A percentile compares a stretch with the other conserved stretches of the same genome.
Evolutionary conservation across 2,329 filamentous ascomycete species (phyloP).

Genomic region (Seiridium cupressi): DNA sequence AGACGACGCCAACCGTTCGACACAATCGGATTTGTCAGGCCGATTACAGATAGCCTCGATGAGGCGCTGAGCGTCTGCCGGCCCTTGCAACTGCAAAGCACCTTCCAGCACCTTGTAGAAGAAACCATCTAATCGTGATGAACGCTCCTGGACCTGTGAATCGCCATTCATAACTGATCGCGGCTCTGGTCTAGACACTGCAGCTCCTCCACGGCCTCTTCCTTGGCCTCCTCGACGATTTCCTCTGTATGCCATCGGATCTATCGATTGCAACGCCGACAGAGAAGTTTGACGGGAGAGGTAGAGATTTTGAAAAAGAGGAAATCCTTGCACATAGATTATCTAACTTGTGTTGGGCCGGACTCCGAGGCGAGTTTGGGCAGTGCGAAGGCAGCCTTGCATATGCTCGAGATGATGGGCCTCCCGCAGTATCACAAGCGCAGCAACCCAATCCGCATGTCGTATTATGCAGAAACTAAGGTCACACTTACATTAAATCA

Average conservation of each 20-base stretch:
- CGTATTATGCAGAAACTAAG: background rate
- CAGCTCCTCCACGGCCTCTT: background rate
- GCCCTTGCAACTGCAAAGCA: slow-evolving; percentile 5
- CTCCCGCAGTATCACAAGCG: slow-evolving; percentile 7
- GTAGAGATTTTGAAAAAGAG: too few species aligned
- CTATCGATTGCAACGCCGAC: too few species aligned
- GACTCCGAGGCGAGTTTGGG: background rate
- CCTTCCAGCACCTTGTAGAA: slow-evolving; percentile 17
- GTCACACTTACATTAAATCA: background rate
- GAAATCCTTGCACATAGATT: background rate
- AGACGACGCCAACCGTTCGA: slow-evolving; percentile 17
- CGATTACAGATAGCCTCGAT: slow-evolving; percentile 16
- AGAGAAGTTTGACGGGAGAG: too few species aligned
- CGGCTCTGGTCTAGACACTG: background rate
- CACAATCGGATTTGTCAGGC: slow-evolving; percentile 16
- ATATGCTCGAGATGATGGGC: background rate
- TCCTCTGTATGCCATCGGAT: slow-evolving; percentile 7
- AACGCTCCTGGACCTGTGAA: slow-evolving; percentile 1
- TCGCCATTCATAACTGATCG: background rate
- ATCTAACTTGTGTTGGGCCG: background rate
- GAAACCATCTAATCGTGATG: slow-evolving; percentile 11
- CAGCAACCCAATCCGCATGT: slow-evolving; percentile 7
- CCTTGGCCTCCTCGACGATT: background rate
- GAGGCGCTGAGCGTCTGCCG: slow-evolving; percentile 12
- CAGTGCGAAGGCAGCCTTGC: background rate